A percentile compares a stretch with the other conserved stretches of the same genome.
phyloP scores from a whole-genome alignment of 2,329 filamentous ascomycete species.

The Colletotrichum destructivum region DNA sequence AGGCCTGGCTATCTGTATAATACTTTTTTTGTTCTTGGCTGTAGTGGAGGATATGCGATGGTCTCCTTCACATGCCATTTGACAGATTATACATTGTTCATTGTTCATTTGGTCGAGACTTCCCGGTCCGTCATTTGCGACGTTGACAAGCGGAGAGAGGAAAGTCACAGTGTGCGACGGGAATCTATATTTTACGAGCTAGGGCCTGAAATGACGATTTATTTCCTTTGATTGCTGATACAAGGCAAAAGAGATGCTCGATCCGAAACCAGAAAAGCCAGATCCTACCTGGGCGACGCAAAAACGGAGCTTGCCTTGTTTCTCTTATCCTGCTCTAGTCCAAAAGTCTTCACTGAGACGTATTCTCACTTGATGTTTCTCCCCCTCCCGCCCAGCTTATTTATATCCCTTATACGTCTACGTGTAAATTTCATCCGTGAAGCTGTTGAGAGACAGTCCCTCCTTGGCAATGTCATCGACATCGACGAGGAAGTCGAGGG shows the following conservation, averaged over 20 bases:
- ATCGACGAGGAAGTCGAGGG: slow-evolving; percentile 86
- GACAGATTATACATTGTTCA: slow-evolving; percentile 37
- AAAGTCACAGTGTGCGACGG: background rate
- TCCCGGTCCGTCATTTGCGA: background rate
- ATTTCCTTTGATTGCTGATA: background rate
- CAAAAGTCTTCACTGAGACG: background rate
- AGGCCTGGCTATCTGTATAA: slow-evolving; percentile 41
- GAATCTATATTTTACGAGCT: background rate
- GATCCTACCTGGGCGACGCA: background rate
- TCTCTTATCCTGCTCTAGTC: background rate
- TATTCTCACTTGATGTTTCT: background rate
- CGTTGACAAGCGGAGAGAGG: background rate
- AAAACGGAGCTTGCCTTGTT: background rate
- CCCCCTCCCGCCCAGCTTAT: background rate
- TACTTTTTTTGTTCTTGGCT: slow-evolving; percentile 26
- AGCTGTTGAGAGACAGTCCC: slow-evolving; percentile 79
- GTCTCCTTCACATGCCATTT: slow-evolving; percentile 25
- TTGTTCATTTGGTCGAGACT: background rate
- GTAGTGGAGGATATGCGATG: slow-evolving; percentile 4
- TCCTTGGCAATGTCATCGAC: slow-evolving; percentile 88
- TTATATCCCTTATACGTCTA: slow-evolving; percentile 43
- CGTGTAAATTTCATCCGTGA: slow-evolving; percentile 83
- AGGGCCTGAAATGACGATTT: background rate
- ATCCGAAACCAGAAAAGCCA: background rate
- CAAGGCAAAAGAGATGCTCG: background rate